Percentiles rank a stretch among this genome's conserved stretches.
Conservation (phyloP, 345 rosid species). For the Odontarrhena argentea region DNA sequence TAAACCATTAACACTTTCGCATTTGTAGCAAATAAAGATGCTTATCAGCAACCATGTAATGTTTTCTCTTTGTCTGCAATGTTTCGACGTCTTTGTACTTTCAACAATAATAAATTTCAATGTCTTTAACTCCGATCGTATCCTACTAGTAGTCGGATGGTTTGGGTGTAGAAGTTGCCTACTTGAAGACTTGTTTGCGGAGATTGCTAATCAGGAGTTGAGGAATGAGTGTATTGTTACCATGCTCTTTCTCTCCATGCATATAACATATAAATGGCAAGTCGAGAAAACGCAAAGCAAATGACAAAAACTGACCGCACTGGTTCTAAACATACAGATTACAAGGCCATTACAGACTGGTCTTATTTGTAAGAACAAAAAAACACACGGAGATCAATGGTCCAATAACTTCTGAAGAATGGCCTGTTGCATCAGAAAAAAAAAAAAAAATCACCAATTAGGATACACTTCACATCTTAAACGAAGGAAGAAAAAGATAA, state of each 20-base stretch:
- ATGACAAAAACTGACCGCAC: background rate
- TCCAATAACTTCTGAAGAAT: conserved; percentile 48
- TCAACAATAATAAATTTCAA: no score
- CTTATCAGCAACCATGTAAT: conserved; percentile 15
- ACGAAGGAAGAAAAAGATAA: background rate
- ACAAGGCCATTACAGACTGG: conserved; percentile 2
- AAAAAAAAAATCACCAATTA: conserved; percentile 3
- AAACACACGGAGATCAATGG: conserved; percentile 32
- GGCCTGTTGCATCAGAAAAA: conserved; percentile 35
- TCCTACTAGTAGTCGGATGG: no score
- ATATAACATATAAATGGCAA: background rate
- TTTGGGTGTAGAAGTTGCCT: no score
- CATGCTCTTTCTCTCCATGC: conserved; percentile 1
- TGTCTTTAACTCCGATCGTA: no score
- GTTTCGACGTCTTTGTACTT: background rate
- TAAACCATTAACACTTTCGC: conserved; percentile 14
- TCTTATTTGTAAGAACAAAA: background rate
- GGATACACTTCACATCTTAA: background rate
- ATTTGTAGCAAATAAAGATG: conserved; percentile 1
- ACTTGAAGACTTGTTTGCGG: conserved; percentile 1
- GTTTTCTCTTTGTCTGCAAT: conserved; percentile 11
- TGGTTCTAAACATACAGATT: conserved; percentile 8
- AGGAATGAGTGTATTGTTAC: background rate
- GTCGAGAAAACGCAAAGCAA: background rate
- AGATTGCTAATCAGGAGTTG: background rate